Conservation (phyloP, 768 basidiomycete species). For the Rhizopogon vulgaris region DNA sequence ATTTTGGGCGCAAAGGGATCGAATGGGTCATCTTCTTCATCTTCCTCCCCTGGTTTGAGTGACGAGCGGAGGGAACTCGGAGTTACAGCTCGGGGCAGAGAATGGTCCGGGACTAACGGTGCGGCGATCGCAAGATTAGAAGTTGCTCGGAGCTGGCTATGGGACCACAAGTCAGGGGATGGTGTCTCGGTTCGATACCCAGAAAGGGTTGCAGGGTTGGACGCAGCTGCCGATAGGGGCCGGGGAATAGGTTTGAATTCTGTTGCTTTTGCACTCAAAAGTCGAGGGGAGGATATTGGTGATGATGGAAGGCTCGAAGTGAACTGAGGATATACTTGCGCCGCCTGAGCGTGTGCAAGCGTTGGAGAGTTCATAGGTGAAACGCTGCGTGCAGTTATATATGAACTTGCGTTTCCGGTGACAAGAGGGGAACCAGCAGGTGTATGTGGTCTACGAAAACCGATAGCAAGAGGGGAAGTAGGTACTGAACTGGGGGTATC, state of each 20-base stretch:
- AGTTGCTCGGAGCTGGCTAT: constrained; percentile 57
- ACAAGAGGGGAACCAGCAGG: constrained; percentile 73
- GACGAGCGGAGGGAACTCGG: constrained; percentile 70
- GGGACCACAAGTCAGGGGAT: constrained; percentile 89
- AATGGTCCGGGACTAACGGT: constrained; percentile 74
- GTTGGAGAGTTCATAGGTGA: constrained; percentile 66
- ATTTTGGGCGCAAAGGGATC: constrained; percentile 57
- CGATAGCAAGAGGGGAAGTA: constrained; percentile 66
- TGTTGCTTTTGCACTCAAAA: constrained; percentile 84
- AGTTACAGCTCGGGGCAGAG: constrained; percentile 48
- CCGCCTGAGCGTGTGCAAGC: constrained; percentile 47
- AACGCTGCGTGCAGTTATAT: constrained; percentile 47
- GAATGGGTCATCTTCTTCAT: constrained; percentile 82
- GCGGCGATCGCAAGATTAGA: constrained; percentile 91
- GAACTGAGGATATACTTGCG: constrained; percentile 54
- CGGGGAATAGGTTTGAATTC: constrained; percentile 85
- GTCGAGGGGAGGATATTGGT: constrained; percentile 76
- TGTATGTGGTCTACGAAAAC: constrained; percentile 75
- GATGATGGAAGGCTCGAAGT: constrained; percentile 82
- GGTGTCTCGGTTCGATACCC: constrained; percentile 66
- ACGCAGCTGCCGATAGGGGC: constrained; percentile 68
- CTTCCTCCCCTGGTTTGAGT: constrained; percentile 49
- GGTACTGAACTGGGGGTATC: constrained; percentile 76
- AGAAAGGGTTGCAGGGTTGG: constrained; percentile 45
- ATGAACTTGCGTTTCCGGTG: constrained; percentile 46